A percentile compares a stretch with the other conserved stretches of the same genome.
These are phyloP conservation scores for Phytopythium sindhum DNA, from an alignment of 352 stramenopile species.

Conservation along the genomic window DNA sequence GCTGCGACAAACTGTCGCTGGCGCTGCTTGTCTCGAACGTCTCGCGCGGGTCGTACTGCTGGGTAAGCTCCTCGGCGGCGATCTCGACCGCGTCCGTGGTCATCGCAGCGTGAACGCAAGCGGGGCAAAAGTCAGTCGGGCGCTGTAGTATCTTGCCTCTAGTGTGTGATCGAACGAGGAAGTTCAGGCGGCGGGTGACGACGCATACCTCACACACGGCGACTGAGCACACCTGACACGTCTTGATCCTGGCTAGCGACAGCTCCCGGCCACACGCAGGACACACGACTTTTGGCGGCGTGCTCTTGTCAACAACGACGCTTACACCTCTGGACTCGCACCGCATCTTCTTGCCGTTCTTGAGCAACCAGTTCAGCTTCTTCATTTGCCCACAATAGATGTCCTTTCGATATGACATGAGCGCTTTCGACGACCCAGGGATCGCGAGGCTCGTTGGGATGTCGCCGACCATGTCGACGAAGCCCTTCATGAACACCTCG, in stretches of 20 bases:
- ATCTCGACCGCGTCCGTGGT: not conserved
- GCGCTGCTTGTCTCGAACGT: conserved; percentile 22
- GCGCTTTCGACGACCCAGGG: not conserved
- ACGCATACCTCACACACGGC: conserved; percentile 1
- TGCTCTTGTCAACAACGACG: not conserved
- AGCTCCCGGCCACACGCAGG: not conserved
- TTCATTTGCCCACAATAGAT: conserved; percentile 6
- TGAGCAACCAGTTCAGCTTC: conserved; percentile 9
- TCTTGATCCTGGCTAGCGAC: conserved; percentile 7
- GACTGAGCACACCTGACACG: not conserved
- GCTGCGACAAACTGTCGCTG: conserved; percentile 11
- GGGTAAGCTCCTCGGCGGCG: conserved; percentile 1
- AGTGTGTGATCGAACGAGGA: not conserved
- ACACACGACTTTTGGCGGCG: not conserved
- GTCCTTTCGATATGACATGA: conserved; percentile 3
- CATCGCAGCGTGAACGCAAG: not conserved
- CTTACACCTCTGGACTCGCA: not conserved
- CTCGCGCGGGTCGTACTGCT: conserved; percentile 22
- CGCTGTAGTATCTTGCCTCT: not conserved
- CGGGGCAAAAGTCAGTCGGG: conserved; percentile 1
- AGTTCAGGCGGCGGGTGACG: conserved; percentile 4
- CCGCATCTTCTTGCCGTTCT: not conserved
- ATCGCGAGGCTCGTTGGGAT: not conserved
- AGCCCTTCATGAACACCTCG: conserved; percentile 5
- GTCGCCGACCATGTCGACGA: conserved; percentile 7